Base-by-base conservation (phyloP, 2,329 filamentous ascomycete genomes). In the Claviceps lovelessii region DNA sequence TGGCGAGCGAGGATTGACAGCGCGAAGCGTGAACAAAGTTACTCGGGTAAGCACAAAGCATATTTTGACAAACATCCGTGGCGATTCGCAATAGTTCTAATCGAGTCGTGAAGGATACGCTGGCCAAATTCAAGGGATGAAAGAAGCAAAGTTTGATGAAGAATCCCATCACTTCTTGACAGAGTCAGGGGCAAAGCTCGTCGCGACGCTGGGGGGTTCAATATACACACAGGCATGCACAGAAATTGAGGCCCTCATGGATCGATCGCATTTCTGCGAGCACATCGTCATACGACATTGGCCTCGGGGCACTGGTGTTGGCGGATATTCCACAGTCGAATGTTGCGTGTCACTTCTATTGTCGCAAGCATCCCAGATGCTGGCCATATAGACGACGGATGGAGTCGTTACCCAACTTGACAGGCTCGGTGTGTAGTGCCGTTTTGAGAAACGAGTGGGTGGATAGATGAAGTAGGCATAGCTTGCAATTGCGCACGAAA, bases 1-100 rank as follows among this genome's bases (percentile, higher is more conserved):
- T 13, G 85, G 86, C 28, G 88, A 93, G 65, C 80, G 81, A 61
- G 79, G 79, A 5, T 75, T 94, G 55, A 85, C 84, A n/a, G 83
- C 85, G 2, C 82, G 83, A 63, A 86, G 84, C 58, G 79, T 95
- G 51, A 82, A 83, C 67, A 90, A 86, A 66, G 87, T 87, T 49
- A 86, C 87, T 2, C 81, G 85, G 68, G 86, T 89, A 72, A 46
- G 56, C 51, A 35, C 31, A 17, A 13, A 41, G 37, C 37, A 41
- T 70, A 42, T 45, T 8, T 15, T 11, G 7, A 17, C 31, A 54
- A 11, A 8, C 41, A 35, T 37, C 7, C 47, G 37, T 41, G 15
- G 8, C n/a, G 55, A 4, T 56, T 56, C 5, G 11, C 19, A 15
- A 42, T 55, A 13, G 23, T 2, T 55, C 49, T 51, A 15, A 51